Evolutionary conservation across 179 eudicot species (phyloP).

Genomic region (Heliamphora pulchella): DNA sequence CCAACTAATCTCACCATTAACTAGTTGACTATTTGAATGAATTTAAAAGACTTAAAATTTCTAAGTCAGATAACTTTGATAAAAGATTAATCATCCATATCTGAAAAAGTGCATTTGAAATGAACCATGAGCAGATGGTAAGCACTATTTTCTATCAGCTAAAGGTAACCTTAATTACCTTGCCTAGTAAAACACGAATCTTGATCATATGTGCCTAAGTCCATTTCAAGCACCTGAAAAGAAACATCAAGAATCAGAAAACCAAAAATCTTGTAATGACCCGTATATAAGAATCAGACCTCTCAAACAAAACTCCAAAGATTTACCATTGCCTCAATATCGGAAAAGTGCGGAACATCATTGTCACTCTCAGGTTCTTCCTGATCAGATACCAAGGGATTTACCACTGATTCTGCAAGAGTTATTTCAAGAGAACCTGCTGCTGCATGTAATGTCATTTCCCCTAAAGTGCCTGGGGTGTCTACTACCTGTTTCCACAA

Average conservation of each 20-base stretch:
- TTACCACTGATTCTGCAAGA: constrained; percentile 36
- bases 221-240: constrained; percentile 50
- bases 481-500: constrained; percentile 25
- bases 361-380: constrained; percentile 58
- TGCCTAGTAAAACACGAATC: constrained; percentile 23
- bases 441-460: constrained; percentile 29
- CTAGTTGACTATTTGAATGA: background rate
- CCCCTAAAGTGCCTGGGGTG: constrained; percentile 23
- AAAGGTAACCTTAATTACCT: constrained; percentile 25
- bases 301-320: constrained; percentile 16
- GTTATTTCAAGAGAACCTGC: constrained; percentile 31
- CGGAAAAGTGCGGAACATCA: constrained; percentile 77
- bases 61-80: background rate
- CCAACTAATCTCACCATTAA: background rate
- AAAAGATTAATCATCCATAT: background rate
- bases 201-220: constrained; percentile 34
- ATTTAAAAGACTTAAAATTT: background rate
- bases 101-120: constrained; percentile 12
- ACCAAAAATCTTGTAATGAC: background rate
- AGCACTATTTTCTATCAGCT: background rate
- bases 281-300: background rate
- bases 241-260: constrained; percentile 19
- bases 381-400: constrained; percentile 40
- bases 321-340: constrained; percentile 83
- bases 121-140: background rate